phyloP scores from a whole-genome alignment of 164 flowering plant species.

The Piper longum region DNA sequence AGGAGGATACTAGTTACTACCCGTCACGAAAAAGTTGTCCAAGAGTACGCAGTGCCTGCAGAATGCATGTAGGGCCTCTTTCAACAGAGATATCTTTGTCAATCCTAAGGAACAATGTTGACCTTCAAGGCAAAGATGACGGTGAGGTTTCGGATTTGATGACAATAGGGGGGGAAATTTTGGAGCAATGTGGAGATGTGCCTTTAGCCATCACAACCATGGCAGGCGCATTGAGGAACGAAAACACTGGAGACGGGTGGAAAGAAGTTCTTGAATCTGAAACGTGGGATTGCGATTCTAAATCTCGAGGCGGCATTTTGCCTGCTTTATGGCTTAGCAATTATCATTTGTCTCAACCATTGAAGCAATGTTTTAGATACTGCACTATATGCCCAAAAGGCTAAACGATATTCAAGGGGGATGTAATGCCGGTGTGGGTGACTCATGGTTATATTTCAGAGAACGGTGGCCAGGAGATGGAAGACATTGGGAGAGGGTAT shows the following conservation, averaged over 20 bases:
- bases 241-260: conserved; percentile 2
- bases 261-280: neutral
- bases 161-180: neutral
- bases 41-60: neutral
- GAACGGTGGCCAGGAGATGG: neutral
- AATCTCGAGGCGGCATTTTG: neutral
- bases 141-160: too few relatives aligned
- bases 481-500: neutral
- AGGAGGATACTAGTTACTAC: conserved; percentile 6
- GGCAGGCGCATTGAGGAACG: neutral
- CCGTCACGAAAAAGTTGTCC: neutral
- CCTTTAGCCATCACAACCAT: too few relatives aligned
- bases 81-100: conserved; percentile 3
- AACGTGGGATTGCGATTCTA: conserved; percentile 1
- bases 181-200: neutral
- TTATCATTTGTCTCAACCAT: too few relatives aligned
- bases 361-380: too few relatives aligned
- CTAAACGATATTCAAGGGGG: too few relatives aligned
- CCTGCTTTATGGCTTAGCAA: too few relatives aligned
- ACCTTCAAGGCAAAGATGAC: neutral
- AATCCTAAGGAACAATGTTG: neutral
- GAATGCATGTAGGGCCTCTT: neutral
- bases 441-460: conserved; percentile 1
- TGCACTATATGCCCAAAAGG: too few relatives aligned
- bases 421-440: too few relatives aligned